These are phyloP conservation scores for Clitopilus passeckerianus DNA, from an alignment of 768 basidiomycete species.

Conservation along the genomic window DNA sequence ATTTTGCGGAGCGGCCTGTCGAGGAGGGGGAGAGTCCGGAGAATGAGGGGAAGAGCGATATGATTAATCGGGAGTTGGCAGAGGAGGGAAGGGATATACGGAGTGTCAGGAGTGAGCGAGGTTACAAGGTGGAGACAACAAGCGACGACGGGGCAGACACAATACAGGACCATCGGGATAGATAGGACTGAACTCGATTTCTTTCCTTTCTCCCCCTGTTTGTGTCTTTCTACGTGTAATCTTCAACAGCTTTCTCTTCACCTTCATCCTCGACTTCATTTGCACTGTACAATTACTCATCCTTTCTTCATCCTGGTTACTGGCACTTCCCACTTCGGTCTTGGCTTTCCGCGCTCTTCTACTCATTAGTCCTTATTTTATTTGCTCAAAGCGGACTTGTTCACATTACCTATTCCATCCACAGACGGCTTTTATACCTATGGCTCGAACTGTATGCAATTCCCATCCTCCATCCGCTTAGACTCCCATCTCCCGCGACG, in stretches of 20 bases:
- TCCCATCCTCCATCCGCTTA: neutral
- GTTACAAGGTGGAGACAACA: conserved; percentile 71
- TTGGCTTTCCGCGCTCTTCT: neutral
- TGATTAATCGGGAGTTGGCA: conserved; percentile 72
- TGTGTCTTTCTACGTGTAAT: neutral
- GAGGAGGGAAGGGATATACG: conserved; percentile 88
- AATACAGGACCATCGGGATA: conserved; percentile 38
- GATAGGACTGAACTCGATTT: conserved; percentile 1
- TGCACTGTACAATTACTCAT: neutral
- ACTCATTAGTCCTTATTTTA: neutral
- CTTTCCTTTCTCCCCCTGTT: neutral
- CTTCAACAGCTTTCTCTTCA: neutral
- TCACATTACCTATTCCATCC: neutral
- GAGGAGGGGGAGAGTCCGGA: conserved; percentile 72
- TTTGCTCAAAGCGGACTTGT: neutral
- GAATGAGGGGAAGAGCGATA: conserved; percentile 29
- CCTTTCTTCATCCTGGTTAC: neutral
- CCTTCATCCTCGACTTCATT: neutral
- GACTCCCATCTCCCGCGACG: neutral
- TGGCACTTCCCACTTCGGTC: neutral
- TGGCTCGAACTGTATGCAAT: neutral
- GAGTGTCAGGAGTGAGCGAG: conserved; percentile 76
- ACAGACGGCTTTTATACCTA: neutral
- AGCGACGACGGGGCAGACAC: conserved; percentile 46
- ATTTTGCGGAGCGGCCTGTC: conserved; percentile 66